Base-by-base conservation (phyloP, 169 alveolate species). In the Plasmodium gallinaceum region DNA sequence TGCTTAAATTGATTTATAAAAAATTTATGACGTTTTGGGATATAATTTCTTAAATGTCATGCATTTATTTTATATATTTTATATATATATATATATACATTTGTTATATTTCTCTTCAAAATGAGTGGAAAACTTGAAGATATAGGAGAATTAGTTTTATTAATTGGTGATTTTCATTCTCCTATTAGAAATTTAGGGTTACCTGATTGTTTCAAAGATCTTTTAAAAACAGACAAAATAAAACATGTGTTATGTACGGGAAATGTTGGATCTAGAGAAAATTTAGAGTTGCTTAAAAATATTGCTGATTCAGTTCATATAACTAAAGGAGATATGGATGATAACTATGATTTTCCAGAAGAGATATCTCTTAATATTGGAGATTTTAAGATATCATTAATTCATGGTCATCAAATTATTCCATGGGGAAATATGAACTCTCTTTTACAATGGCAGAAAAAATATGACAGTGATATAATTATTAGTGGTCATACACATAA, bases 371-470 rank as follows among this genome's bases (percentile, higher is more conserved):
- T 94, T 60, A 74, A 66, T 9, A 92, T 94, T 24, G 99, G 99
- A 8, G 95, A 96, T 83, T 96, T 96, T 88, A 97, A 96, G 89
- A 96, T 98, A 9, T 98, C 98, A n/a, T 62, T 98, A 72, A 95
- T 96, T 22, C 98, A 98, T 88, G 99, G 99, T 2, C 98, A 98
- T 88, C 96, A 98, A 92, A 92, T 98, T 42, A 94, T 97, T 16
- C 97, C 99, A 32, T 97, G 99, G 99, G 98, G 98, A 8, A 97
- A 97, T 88, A 90, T 93, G 32, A 98, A 97, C 75, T 95, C 97
- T 22, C 93, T 97, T 52, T 92, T 94, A 52, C 94, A 95, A 52
- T 88, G 95, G 85, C 96, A 95, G 72, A 95, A 96, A 92, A 90
- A 95, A 72, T 88, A 96, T 88, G 97, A 94, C 60, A 94, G 96